Evolutionary conservation across 2,329 filamentous ascomycete species (phyloP), one percentile per base, ranked within the genome.

Genomic region (Fusarium tjaetaba): DNA sequence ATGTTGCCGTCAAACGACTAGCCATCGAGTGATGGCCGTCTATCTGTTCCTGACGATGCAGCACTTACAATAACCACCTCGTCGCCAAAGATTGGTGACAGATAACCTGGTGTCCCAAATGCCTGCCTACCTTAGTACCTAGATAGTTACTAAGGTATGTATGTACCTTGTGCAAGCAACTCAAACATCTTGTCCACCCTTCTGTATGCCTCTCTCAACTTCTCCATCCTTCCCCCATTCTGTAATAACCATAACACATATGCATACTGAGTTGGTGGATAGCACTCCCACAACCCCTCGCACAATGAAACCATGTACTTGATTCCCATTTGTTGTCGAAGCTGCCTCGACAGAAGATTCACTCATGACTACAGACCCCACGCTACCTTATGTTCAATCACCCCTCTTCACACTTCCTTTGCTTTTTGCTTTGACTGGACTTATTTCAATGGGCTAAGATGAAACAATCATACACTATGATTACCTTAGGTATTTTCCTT

Each of bases 201-300:
- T 30, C 36, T n/a, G 32, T 24, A 18, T 42, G 28, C 39, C 55
- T 34, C 34, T 43, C 46, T 42, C 38, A 26, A 39, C 26, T 39
- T 61, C 59, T 36, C 61, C 43, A 49, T 38, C 42, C 57, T 36
- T 36, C 42, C 30, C 55, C 49, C 45, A 60, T 61, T 42, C 38
- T 28, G 34, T 32, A 61, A 74, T 76, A 76, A 76, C 73, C 73
- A 76, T 73, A 76, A 76, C 61, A 53, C 62, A 69, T 73, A 75
- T 76, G 69, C 74, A 65, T 76, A 62, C 64, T 65, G 55, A 48
- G 22, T 48, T 45, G 49, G 62, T 67, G 71, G 68, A 59, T 72
- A 59, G 55, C 41, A 56, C 58, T 61, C 30, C 26, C 28, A 43
- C 46, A 34, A 26, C 49, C 58, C 65, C 63, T 55, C 69, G 72